Evolutionary conservation across 2,329 filamentous ascomycete genomes (phyloP).

Genomic region (Aureobasidium zeae): DNA sequence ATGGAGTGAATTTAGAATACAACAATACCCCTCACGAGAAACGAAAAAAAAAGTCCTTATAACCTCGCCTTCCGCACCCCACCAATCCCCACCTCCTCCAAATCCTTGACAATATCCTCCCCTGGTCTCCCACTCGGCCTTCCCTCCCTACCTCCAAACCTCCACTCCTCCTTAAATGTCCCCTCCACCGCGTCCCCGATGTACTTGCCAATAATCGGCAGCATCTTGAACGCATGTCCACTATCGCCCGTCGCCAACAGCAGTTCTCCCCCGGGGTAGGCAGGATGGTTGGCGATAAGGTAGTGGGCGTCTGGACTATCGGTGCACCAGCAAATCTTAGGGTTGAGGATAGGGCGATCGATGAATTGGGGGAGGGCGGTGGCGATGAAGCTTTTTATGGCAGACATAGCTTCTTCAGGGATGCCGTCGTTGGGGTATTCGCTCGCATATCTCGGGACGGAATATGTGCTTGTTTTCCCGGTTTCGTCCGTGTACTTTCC

Average conservation of each 20-base stretch:
- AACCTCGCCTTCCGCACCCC: neutral
- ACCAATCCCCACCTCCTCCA: conserved; percentile 18
- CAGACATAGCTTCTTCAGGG: conserved; percentile 14
- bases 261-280: conserved; percentile 30
- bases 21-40: no score
- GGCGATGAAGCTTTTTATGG: conserved; percentile 8
- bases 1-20: no score
- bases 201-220: conserved; percentile 42
- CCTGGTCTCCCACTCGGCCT: conserved; percentile 13
- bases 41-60: no score
- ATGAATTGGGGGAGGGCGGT: conserved; percentile 42
- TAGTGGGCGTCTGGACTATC: conserved; percentile 48
- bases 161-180: conserved; percentile 17
- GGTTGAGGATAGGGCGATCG: conserved; percentile 40
- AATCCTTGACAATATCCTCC: conserved; percentile 18
- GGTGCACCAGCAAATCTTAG: conserved; percentile 48
- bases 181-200: conserved; percentile 43
- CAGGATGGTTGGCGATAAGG: conserved; percentile 43
- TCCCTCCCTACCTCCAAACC: conserved; percentile 4
- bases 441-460: conserved; percentile 8
- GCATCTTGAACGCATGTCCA: conserved; percentile 46
- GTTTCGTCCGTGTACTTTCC: conserved; percentile 6
- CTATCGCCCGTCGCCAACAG: conserved; percentile 44
- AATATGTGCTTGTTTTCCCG: conserved; percentile 10
- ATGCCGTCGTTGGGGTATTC: conserved; percentile 10